Percentiles rank a stretch among this genome's conserved stretches.
phyloP scores from a whole-genome alignment of 805 yeast species.

The Wickerhamomyces subpelliculosus region DNA sequence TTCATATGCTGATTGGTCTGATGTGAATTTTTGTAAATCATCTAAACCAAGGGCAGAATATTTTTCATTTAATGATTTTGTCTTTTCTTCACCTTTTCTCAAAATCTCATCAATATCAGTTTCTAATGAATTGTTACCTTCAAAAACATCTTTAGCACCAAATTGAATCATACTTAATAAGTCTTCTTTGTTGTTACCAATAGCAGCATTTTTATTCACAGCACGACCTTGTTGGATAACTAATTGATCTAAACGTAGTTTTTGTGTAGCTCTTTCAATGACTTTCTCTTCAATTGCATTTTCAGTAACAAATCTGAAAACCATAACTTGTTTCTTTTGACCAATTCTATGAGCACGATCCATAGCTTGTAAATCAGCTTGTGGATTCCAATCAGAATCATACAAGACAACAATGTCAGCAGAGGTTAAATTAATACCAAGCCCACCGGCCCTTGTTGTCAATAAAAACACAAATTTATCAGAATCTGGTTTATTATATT shows the following conservation, averaged over 20 bases:
- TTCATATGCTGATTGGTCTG: slow-evolving; percentile 86
- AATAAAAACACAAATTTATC: slow-evolving; percentile 77
- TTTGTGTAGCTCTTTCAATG: slow-evolving; percentile 92
- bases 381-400: slow-evolving; percentile 98
- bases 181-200: slow-evolving; percentile 73
- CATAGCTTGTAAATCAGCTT: slow-evolving; percentile 97
- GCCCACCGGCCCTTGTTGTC: slow-evolving; percentile 95
- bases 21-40: slow-evolving; percentile 86
- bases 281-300: slow-evolving; percentile 96
- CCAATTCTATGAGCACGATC: slow-evolving; percentile 98
- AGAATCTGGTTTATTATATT: slow-evolving; percentile 75
- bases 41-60: slow-evolving; percentile 85
- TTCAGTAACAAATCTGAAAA: slow-evolving; percentile 88
- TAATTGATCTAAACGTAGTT: slow-evolving; percentile 83
- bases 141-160: slow-evolving; percentile 89
- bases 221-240: slow-evolving; percentile 91
- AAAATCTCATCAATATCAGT: slow-evolving; percentile 83
- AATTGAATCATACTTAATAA: slow-evolving; percentile 92
- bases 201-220: slow-evolving; percentile 36
- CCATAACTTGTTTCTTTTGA: slow-evolving; percentile 91
- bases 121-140: slow-evolving; percentile 31
- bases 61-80: slow-evolving; percentile 70
- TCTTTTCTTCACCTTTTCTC: slow-evolving; percentile 73
- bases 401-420: slow-evolving; percentile 86
- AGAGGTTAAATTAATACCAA: slow-evolving; percentile 86